phyloP scores from a whole-genome alignment of 2,329 filamentous ascomycete genomes.

The Claviceps humidiphila region DNA sequence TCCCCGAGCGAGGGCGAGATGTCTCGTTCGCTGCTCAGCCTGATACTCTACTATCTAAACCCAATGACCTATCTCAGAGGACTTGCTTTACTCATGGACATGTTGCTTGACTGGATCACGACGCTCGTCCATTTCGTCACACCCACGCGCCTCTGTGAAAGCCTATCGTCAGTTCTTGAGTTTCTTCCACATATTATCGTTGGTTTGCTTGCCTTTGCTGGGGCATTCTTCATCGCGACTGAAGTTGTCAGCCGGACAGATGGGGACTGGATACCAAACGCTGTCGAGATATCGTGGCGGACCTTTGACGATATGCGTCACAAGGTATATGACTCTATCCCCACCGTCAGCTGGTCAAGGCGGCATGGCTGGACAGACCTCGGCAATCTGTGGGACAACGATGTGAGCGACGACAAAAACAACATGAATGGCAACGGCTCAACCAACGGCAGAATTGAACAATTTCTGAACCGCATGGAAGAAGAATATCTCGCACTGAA shows the following conservation, averaged over 20 bases:
- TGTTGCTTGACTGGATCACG: conserved; percentile 10
- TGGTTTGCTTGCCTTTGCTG: conserved; percentile 3
- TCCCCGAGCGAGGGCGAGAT: not conserved
- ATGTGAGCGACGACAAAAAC: conserved; percentile 7
- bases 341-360: conserved; percentile 16
- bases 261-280: conserved; percentile 5
- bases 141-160: conserved; percentile 4
- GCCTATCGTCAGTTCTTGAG: conserved; percentile 5
- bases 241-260: conserved; percentile 1
- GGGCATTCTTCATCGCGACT: conserved; percentile 4
- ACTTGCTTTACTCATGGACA: conserved; percentile 12
- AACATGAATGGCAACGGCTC: conserved; percentile 1
- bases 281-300: conserved; percentile 1
- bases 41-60: conserved; percentile 15
- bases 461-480: conserved; percentile 15
- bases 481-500: conserved; percentile 18
- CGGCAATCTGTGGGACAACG: conserved; percentile 8
- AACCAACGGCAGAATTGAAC: conserved; percentile 10
- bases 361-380: conserved; percentile 10
- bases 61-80: conserved; percentile 19
- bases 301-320: conserved; percentile 5
- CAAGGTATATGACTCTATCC: conserved; percentile 13
- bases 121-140: conserved; percentile 7
- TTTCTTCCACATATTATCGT: conserved; percentile 5
- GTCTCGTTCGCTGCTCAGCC: conserved; percentile 7